Conservation (phyloP, 306 rosid genomes). For the Purshia tridentata region DNA sequence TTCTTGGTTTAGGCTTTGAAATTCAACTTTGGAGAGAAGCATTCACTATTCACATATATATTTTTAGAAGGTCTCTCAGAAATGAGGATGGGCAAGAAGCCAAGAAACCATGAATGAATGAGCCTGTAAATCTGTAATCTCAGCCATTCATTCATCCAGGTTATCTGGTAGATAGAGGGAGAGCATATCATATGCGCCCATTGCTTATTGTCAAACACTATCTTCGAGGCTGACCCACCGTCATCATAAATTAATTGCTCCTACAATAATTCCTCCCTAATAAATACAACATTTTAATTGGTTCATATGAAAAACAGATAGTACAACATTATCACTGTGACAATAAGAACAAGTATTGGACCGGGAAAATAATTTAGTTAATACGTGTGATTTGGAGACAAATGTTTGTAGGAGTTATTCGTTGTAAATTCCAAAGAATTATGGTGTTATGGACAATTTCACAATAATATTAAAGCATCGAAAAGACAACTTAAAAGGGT, state of each 20-base stretch:
- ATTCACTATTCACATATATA: not conserved
- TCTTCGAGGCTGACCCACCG: not conserved
- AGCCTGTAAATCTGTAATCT: not conserved
- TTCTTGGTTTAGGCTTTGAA: not conserved
- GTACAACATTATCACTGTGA: too few relatives aligned
- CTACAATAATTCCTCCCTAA: too few relatives aligned
- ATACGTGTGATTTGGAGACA: too few relatives aligned
- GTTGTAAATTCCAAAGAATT: too few relatives aligned
- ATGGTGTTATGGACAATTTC: too few relatives aligned
- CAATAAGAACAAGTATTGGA: too few relatives aligned
- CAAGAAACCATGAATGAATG: conserved; percentile 11
- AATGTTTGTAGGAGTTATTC: too few relatives aligned
- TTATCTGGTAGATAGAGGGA: not conserved
- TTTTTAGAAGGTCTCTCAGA: not conserved
- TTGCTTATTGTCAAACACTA: not conserved
- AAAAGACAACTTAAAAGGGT: conserved; percentile 12
- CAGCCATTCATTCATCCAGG: not conserved
- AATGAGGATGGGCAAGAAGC: not conserved
- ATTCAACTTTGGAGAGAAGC: not conserved
- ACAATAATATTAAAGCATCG: too few relatives aligned
- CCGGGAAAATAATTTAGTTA: too few relatives aligned
- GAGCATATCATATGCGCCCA: not conserved
- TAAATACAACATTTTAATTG: too few relatives aligned
- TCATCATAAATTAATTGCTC: too few relatives aligned
- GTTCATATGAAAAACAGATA: too few relatives aligned